Base-by-base conservation (phyloP, 2,329 filamentous ascomycete species). In the Ophiostoma triangulosporum region DNA sequence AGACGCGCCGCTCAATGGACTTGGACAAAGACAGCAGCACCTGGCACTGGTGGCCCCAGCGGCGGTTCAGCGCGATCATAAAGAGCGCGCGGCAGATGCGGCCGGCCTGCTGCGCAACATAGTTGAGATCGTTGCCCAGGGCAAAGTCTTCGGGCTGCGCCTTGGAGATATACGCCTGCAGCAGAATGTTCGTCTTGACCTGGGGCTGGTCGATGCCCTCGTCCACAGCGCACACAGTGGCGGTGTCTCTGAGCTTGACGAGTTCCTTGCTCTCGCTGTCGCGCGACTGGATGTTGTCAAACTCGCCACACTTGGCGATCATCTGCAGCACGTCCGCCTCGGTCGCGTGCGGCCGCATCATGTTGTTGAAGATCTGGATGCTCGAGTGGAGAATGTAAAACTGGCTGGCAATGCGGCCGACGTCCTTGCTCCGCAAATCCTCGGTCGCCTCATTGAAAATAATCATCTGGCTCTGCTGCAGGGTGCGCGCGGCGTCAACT, bases 401-500 rank as follows among this genome's bases (percentile, higher is more conserved):
- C 66, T 98, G 91, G 66, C 91, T 97, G 15, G 93, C 93, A 65
- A 98, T 98, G 15, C 93, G 83, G 3, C 93, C 93, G 50, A 97
- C 85, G 62, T 98, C 91, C 66, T 98, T 98, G 56, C 89, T 86
- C 56, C 88, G 83, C 8, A 98, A 78, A 62, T 96, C 91, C 60
- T 96, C 91, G 0, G 91, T 98, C 17, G 75, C 80, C 64, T 97
- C 93, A 60, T 98, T 96, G 73, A 91, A 98, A 54, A 98, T 93
- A 62, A 98, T 93, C 94, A 98, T 98, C 68, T 98, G 93, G 61
- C 88, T 95, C 63, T 90, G 78, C 64, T 96, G 90, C 43, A 98
- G 71, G 5, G 88, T 86, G 43, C 83, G 77, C 0, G 93, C 93
- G 24, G 93, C 93, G 61, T 95, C 84, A 45, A 95, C 89, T 52